phyloP scores from a whole-genome alignment of 192 early-diverging fungal species.

The Haplosporangium gracile region DNA sequence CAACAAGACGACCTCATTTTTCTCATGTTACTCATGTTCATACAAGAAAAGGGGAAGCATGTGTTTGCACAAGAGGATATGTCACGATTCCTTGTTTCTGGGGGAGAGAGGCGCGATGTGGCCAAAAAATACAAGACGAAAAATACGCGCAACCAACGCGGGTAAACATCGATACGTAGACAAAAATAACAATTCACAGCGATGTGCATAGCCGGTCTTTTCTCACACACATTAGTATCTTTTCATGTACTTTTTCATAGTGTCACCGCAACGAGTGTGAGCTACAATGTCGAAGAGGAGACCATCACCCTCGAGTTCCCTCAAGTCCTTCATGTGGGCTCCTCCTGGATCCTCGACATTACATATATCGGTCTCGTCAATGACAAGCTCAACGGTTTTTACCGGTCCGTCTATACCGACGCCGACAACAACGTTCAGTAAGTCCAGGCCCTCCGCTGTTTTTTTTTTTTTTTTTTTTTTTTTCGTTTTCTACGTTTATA shows the following conservation, averaged over 20 bases:
- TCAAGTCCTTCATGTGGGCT: constrained; percentile 59
- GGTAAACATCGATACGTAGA: neutral
- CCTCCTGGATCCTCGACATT: constrained; percentile 65
- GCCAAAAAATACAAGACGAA: neutral
- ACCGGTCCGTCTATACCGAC: constrained; percentile 81
- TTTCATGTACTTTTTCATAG: neutral
- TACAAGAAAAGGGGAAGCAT: neutral
- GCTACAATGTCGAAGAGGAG: constrained; percentile 54
- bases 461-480: neutral
- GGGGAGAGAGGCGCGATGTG: neutral
- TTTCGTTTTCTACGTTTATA: neutral
- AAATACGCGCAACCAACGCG: neutral
- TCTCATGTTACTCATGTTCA: neutral
- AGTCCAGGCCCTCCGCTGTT: constrained; percentile 2
- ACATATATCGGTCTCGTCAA: constrained; percentile 70
- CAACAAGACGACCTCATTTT: neutral
- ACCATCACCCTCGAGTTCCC: constrained; percentile 64
- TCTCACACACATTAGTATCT: neutral
- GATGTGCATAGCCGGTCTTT: neutral
- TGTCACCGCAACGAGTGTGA: constrained; percentile 52
- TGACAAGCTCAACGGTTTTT: constrained; percentile 90
- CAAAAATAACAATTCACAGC: neutral
- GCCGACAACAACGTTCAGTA: constrained; percentile 68
- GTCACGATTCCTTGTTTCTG: neutral
- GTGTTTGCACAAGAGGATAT: neutral